Evolutionary conservation across 139 green algal species (phyloP).

Genomic region (Ettlia oleoabundans): DNA sequence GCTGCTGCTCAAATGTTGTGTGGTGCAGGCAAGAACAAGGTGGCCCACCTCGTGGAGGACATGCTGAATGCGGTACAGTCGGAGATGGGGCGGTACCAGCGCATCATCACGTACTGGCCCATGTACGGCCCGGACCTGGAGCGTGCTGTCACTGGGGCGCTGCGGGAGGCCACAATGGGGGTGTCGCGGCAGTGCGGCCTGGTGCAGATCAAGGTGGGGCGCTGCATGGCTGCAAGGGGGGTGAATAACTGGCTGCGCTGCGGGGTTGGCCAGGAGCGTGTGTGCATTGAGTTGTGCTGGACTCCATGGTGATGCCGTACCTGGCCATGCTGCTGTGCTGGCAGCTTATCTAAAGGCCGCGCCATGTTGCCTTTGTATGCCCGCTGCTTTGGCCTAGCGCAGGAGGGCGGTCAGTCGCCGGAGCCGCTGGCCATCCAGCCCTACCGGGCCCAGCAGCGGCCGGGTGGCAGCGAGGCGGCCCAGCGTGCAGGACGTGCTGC

Average conservation of each 20-base stretch:
- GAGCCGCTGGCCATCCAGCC: constrained; percentile 20
- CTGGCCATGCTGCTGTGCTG: no score
- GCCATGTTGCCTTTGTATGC: no score
- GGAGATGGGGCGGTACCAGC: constrained; percentile 62
- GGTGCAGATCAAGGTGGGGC: constrained; percentile 43
- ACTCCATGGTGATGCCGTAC: no score
- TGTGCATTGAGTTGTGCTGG: no score
- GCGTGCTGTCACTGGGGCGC: constrained; percentile 45
- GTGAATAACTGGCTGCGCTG: background rate
- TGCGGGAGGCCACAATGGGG: constrained; percentile 53
- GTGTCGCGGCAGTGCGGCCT: constrained; percentile 67
- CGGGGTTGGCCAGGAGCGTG: background rate
- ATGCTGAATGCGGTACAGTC: constrained; percentile 54
- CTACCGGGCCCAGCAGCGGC: background rate
- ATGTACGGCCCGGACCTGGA: constrained; percentile 51
- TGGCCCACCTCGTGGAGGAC: constrained; percentile 60
- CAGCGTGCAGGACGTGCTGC: constrained; percentile 16
- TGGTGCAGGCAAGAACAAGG: constrained; percentile 38
- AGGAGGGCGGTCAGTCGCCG: constrained; percentile 25
- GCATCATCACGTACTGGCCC: constrained; percentile 66
- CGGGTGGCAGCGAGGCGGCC: background rate
- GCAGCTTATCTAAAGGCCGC: no score
- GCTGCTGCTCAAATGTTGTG: background rate
- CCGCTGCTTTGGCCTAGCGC: background rate
- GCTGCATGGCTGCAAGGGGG: background rate